Percentiles rank a stretch among this genome's conserved stretches.
Conservation (phyloP, 495 filamentous ascomycete genomes). For the Bathelium albidoporum region DNA sequence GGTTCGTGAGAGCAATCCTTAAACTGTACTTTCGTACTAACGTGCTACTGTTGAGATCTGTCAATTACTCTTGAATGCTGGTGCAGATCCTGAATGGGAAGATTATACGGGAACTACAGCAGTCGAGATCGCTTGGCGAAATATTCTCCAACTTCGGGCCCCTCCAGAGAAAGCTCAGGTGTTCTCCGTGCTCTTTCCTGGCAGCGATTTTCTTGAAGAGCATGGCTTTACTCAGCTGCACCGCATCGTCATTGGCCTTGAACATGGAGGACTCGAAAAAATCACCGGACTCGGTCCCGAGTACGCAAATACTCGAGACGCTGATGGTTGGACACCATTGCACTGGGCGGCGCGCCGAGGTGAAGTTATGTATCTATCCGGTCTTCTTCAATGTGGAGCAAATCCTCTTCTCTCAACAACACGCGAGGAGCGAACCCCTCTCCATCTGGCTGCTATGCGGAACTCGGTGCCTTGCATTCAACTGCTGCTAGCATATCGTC, state of each 20-base stretch:
- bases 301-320: not conserved
- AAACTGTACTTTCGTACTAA: not conserved
- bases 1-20: not conserved
- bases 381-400: not conserved
- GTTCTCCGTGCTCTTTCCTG: constrained; percentile 2
- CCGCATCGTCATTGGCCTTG: not conserved
- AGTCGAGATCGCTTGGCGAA: constrained; percentile 2
- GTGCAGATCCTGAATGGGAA: constrained; percentile 2
- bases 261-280: not conserved
- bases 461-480: not conserved
- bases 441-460: not conserved
- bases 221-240: not conserved
- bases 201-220: not conserved
- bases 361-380: not conserved
- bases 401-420: not conserved
- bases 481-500: not conserved
- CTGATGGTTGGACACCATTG: not conserved
- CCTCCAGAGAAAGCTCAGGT: not conserved
- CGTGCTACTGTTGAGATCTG: not conserved
- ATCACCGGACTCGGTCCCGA: not conserved
- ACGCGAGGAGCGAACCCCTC: constrained; percentile 1
- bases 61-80: constrained; percentile 1
- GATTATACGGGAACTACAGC: constrained; percentile 1
- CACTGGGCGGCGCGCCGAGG: not conserved
- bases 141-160: not conserved